A percentile compares a stretch with the other conserved stretches of the same genome.
These are phyloP conservation scores for Exophiala oligosperma DNA, from an alignment of 2,329 filamentous ascomycete genomes.

Conservation along the genomic window DNA sequence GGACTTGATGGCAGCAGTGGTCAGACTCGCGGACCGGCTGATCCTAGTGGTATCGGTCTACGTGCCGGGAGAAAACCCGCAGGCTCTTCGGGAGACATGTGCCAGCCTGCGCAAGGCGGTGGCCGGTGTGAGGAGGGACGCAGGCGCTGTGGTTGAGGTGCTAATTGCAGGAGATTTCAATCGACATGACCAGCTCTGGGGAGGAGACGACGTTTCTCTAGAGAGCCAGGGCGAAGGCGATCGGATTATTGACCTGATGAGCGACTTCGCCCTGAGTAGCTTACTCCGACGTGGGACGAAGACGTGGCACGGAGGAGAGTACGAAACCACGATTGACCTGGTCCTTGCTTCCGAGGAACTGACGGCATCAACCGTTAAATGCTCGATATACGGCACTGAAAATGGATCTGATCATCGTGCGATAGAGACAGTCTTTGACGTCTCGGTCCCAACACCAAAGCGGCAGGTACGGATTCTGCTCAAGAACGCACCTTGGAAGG, in stretches of 20 bases:
- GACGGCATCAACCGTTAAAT: too few relatives aligned
- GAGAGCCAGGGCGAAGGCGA: conserved; percentile 39
- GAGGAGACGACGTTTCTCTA: conserved; percentile 34
- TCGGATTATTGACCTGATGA: not conserved
- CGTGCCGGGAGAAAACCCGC: conserved; percentile 16
- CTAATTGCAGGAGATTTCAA: conserved; percentile 32
- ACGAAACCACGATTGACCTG: not conserved
- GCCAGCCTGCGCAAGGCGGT: conserved; percentile 27
- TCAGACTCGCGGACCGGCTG: conserved; percentile 27
- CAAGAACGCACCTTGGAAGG: too few relatives aligned
- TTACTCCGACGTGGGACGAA: conserved; percentile 39
- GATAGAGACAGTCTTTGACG: too few relatives aligned
- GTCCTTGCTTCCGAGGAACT: too few relatives aligned
- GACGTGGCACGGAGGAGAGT: conserved; percentile 18
- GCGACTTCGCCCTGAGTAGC: conserved; percentile 34
- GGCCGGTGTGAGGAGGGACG: conserved; percentile 19
- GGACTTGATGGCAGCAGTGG: conserved; percentile 29
- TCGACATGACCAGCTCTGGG: conserved; percentile 33
- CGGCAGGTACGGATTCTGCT: too few relatives aligned
- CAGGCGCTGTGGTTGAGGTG: conserved; percentile 26
- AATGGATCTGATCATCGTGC: too few relatives aligned
- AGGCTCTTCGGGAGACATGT: conserved; percentile 21
- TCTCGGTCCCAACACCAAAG: too few relatives aligned
- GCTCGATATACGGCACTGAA: too few relatives aligned
- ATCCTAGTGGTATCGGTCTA: conserved; percentile 33